Conservation (phyloP, 768 basidiomycete genomes). For the Trametes gibbosa region DNA sequence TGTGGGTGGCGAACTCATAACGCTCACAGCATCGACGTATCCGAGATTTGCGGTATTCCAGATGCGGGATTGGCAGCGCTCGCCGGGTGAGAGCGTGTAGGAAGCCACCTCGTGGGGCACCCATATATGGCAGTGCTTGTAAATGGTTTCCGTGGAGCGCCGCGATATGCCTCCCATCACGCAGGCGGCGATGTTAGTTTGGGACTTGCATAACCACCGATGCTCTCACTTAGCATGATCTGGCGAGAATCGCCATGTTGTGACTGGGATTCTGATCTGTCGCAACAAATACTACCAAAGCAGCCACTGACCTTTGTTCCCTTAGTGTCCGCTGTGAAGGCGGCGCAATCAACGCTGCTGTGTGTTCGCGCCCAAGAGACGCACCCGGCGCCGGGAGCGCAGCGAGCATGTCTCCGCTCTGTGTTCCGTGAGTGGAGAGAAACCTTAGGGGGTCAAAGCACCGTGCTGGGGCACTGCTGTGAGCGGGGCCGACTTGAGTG, state of each 20-base stretch:
- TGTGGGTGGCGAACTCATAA: neutral
- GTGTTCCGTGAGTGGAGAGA: too few relatives aligned
- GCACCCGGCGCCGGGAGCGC: too few relatives aligned
- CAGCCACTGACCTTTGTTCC: neutral
- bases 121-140: neutral
- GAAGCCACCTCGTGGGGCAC: conserved; percentile 5
- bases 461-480: too few relatives aligned
- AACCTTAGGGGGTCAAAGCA: too few relatives aligned
- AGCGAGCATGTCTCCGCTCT: too few relatives aligned
- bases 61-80: conserved; percentile 7
- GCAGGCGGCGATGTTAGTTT: neutral
- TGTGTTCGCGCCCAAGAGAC: too few relatives aligned
- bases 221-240: neutral
- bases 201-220: neutral
- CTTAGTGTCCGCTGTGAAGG: neutral
- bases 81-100: conserved; percentile 11
- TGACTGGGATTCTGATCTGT: neutral
- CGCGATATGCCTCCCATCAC: neutral
- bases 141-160: neutral
- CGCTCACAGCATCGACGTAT: neutral
- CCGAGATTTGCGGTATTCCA: conserved; percentile 12
- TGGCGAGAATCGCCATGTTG: neutral
- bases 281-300: neutral
- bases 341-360: too few relatives aligned
- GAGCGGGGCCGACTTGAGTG: too few relatives aligned